A percentile compares a stretch with the other conserved stretches of the same genome.
These are phyloP conservation scores for Mangifera indica DNA, from an alignment of 345 rosid genomes.

Conservation along the genomic window DNA sequence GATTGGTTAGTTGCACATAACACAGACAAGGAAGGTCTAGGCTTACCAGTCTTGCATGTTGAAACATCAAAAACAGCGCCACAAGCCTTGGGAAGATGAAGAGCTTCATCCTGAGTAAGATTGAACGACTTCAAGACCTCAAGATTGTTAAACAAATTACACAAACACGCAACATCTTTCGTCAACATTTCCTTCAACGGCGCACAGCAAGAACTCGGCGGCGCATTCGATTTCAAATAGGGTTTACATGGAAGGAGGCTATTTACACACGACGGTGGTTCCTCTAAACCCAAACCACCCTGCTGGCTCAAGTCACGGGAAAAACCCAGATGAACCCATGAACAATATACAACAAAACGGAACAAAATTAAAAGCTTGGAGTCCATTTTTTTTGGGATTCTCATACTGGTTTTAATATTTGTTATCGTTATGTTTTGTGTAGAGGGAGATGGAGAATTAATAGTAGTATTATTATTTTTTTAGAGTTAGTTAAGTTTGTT, in stretches of 20 bases:
- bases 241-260: conserved; percentile 49
- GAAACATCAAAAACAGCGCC: conserved; percentile 41
- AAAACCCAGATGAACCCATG: not conserved
- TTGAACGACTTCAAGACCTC: conserved; percentile 31
- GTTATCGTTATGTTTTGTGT: too few relatives aligned
- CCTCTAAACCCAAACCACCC: not conserved
- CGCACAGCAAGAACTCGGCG: conserved; percentile 47
- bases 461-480: too few relatives aligned
- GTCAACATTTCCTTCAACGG: conserved; percentile 42
- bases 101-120: conserved; percentile 42
- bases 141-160: conserved; percentile 34
- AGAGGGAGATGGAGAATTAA: too few relatives aligned
- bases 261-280: conserved; percentile 31
- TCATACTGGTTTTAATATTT: too few relatives aligned
- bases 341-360: too few relatives aligned
- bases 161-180: conserved; percentile 41
- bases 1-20: too few relatives aligned
- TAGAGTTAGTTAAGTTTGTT: too few relatives aligned
- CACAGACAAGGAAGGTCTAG: too few relatives aligned
- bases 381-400: too few relatives aligned
- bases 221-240: conserved; percentile 24
- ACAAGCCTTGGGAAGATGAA: conserved; percentile 49
- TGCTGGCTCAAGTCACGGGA: not conserved
- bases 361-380: too few relatives aligned
- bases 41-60: conserved; percentile 35